Conservation (phyloP, 176 grass and related monocot species). For the Oryza brachyantha region DNA sequence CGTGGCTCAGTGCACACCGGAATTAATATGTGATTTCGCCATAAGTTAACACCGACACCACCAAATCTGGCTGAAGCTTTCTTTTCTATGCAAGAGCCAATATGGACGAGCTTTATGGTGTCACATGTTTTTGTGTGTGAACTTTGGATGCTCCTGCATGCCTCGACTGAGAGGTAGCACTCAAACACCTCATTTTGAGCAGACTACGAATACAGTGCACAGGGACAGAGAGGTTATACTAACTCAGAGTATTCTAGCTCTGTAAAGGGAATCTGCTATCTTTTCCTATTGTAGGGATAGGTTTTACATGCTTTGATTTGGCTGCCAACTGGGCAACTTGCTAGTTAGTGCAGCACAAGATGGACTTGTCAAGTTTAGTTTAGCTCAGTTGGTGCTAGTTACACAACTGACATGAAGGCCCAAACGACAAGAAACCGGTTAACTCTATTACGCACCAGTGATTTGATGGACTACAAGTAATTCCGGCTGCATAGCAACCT, state of each 20-base stretch:
- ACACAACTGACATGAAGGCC: background rate
- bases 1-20: background rate
- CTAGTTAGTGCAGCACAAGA: background rate
- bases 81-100: slow-evolving; percentile 3
- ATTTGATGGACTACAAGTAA: background rate
- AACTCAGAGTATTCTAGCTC: background rate
- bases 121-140: background rate
- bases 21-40: slow-evolving; percentile 1
- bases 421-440: background rate
- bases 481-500: too few species aligned
- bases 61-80: slow-evolving; percentile 5
- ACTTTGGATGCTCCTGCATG: background rate
- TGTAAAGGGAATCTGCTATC: slow-evolving; percentile 1
- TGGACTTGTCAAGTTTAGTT: slow-evolving; percentile 4
- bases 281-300: slow-evolving; percentile 2
- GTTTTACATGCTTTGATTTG: background rate
- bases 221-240: background rate
- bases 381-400: background rate
- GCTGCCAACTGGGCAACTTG: slow-evolving; percentile 9
- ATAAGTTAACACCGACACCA: slow-evolving; percentile 9
- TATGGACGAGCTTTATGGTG: background rate
- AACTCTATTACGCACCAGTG: background rate
- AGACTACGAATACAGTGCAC: background rate
- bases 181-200: slow-evolving; percentile 5
- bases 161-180: background rate